Evolutionary conservation across 306 rosid species (phyloP).

Genomic region (Inga laurina): DNA sequence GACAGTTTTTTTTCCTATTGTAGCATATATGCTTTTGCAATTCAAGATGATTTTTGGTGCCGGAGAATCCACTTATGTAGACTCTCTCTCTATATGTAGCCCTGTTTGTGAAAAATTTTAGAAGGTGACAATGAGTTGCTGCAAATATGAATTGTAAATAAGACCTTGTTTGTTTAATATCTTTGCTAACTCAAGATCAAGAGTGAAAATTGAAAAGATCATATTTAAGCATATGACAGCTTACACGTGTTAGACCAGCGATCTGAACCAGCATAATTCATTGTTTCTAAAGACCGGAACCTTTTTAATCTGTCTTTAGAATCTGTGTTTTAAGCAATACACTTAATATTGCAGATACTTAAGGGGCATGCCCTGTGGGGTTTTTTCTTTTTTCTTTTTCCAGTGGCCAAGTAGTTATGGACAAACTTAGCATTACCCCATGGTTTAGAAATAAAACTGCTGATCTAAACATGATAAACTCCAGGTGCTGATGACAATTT

Average conservation of each 20-base stretch:
- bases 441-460: not conserved
- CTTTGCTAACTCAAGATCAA: slow-evolving; percentile 21
- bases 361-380: not conserved
- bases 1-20: slow-evolving; percentile 52
- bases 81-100: slow-evolving; percentile 57
- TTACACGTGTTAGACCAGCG: not conserved
- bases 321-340: slow-evolving; percentile 2
- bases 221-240: not conserved
- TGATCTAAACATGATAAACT: not conserved
- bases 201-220: slow-evolving; percentile 7
- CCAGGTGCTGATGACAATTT: not conserved
- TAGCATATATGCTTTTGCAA: slow-evolving; percentile 52
- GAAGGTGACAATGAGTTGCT: slow-evolving; percentile 49
- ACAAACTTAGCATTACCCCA: not conserved
- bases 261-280: slow-evolving; percentile 12
- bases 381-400: too few species aligned
- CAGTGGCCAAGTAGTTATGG: not conserved
- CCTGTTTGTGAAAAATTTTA: slow-evolving; percentile 51
- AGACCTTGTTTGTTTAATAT: slow-evolving; percentile 35
- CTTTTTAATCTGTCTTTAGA: slow-evolving; percentile 11
- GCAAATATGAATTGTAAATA: slow-evolving; percentile 59
- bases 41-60: slow-evolving; percentile 45
- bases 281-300: not conserved
- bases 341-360: not conserved
- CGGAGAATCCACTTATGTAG: slow-evolving; percentile 55